Evolutionary conservation across 2,329 filamentous ascomycete genomes (phyloP).

Genomic region (Penicillium palitans): DNA sequence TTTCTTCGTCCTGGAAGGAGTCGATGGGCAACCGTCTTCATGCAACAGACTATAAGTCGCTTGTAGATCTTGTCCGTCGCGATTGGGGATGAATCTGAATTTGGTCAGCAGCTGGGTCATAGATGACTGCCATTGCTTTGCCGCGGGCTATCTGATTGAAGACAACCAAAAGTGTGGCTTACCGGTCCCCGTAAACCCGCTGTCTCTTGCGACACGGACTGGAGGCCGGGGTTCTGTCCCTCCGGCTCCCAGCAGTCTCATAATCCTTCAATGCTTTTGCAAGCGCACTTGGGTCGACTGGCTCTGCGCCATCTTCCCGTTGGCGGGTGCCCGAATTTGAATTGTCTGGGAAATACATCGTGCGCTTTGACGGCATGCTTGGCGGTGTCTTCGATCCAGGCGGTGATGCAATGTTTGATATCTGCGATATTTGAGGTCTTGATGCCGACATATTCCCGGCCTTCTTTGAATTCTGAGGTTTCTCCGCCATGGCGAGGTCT

Average conservation of each 20-base stretch:
- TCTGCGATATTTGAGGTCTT: constrained; percentile 24
- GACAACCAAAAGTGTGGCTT: constrained; percentile 24
- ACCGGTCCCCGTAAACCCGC: constrained; percentile 66
- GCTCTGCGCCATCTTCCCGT: constrained; percentile 47
- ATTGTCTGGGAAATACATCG: constrained; percentile 40
- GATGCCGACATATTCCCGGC: constrained; percentile 22
- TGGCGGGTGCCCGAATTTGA: constrained; percentile 26
- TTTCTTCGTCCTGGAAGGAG: constrained; percentile 80
- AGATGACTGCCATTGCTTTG: not conserved
- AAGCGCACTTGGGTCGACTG: constrained; percentile 60
- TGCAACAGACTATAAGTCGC: constrained; percentile 90
- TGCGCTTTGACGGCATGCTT: constrained; percentile 52
- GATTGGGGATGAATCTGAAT: constrained; percentile 86
- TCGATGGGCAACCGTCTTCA: constrained; percentile 89
- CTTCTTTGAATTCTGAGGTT: constrained; percentile 19
- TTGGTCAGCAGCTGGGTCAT: constrained; percentile 6
- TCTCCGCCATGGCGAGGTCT: constrained; percentile 23
- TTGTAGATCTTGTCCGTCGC: constrained; percentile 87
- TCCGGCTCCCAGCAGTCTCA: constrained; percentile 58
- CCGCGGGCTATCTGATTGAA: not conserved
- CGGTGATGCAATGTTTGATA: constrained; percentile 48
- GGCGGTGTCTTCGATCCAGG: constrained; percentile 62
- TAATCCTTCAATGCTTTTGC: constrained; percentile 63
- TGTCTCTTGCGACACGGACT: constrained; percentile 70
- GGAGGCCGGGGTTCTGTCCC: constrained; percentile 63